Evolutionary conservation across 495 filamentous ascomycete genomes (phyloP).

Genomic region (Podospora bellae-mahoneyi): DNA sequence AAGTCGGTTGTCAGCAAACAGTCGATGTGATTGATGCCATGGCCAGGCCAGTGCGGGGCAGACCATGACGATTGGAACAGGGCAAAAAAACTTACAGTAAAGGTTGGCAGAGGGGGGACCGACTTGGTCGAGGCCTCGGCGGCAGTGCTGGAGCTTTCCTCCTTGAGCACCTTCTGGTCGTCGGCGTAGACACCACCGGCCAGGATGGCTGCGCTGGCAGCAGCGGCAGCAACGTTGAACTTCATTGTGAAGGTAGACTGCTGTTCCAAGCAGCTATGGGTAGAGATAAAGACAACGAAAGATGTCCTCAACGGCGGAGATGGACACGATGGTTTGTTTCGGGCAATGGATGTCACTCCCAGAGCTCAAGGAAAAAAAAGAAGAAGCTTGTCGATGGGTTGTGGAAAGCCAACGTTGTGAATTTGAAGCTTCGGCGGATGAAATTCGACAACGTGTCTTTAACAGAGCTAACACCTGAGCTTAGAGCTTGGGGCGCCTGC

Average conservation of each 20-base stretch:
- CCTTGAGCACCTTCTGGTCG: slow-evolving; percentile 56
- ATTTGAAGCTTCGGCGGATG: slow-evolving; percentile 32
- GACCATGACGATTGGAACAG: slow-evolving; percentile 16
- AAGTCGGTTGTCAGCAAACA: slow-evolving; percentile 31
- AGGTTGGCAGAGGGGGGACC: slow-evolving; percentile 66
- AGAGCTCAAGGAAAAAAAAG: slow-evolving; percentile 41
- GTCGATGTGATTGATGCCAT: background rate
- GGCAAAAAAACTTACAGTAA: slow-evolving; percentile 64
- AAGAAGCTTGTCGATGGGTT: slow-evolving; percentile 31
- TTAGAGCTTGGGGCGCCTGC: slow-evolving; percentile 17
- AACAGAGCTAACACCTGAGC: slow-evolving; percentile 23
- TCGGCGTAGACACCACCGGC: slow-evolving; percentile 68
- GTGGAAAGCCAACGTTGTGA: slow-evolving; percentile 31
- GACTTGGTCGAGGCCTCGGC: slow-evolving; percentile 56
- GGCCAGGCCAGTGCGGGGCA: background rate
- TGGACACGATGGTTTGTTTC: slow-evolving; percentile 15
- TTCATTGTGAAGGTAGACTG: slow-evolving; percentile 51
- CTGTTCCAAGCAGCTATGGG: slow-evolving; percentile 20
- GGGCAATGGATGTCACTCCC: slow-evolving; percentile 40
- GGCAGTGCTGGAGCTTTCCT: slow-evolving; percentile 40
- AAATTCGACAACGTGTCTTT: slow-evolving; percentile 40
- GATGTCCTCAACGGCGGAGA: slow-evolving; percentile 26
- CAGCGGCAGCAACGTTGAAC: slow-evolving; percentile 70
- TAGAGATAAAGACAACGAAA: slow-evolving; percentile 20
- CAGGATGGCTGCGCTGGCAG: slow-evolving; percentile 68